Evolutionary conservation across 257 asterid genomes (phyloP).

Genomic region (Paraleonurus japonicus): DNA sequence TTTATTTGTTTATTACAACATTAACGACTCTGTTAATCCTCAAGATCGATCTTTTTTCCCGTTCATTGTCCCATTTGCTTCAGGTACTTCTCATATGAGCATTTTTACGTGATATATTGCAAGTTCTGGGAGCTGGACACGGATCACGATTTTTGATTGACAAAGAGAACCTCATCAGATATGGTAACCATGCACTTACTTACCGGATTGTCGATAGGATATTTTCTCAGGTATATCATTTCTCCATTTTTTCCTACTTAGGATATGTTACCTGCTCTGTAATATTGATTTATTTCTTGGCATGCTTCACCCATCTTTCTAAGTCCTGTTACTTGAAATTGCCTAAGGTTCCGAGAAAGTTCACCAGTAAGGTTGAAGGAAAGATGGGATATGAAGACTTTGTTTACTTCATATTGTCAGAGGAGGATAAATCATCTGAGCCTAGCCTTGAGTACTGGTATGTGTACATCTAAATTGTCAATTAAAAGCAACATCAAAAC

Average conservation of each 20-base stretch:
- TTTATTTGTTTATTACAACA: background rate
- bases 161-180: constrained; percentile 95
- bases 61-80: constrained; percentile 27
- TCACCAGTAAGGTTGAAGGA: constrained; percentile 98
- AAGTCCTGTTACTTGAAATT: constrained; percentile 29
- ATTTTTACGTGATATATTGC: constrained; percentile 99
- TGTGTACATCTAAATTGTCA: constrained; percentile 28
- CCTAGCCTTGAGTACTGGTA: constrained; percentile 98
- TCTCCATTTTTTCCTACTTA: constrained; percentile 25
- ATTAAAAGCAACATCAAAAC: background rate
- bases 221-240: constrained; percentile 89
- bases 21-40: constrained; percentile 4
- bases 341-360: constrained; percentile 88
- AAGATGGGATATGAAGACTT: constrained; percentile 99
- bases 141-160: constrained; percentile 96
- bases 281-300: constrained; percentile 16
- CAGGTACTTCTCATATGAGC: constrained; percentile 99
- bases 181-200: constrained; percentile 98
- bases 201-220: constrained; percentile 98
- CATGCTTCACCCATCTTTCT: constrained; percentile 18
- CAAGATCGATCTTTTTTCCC: constrained; percentile 1
- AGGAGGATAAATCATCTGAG: constrained; percentile 97
- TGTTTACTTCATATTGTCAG: constrained; percentile 94
- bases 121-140: constrained; percentile 99
- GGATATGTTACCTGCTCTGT: constrained; percentile 25